Base-by-base conservation (phyloP, 2,329 filamentous ascomycete genomes). In the Didymella sp. region DNA sequence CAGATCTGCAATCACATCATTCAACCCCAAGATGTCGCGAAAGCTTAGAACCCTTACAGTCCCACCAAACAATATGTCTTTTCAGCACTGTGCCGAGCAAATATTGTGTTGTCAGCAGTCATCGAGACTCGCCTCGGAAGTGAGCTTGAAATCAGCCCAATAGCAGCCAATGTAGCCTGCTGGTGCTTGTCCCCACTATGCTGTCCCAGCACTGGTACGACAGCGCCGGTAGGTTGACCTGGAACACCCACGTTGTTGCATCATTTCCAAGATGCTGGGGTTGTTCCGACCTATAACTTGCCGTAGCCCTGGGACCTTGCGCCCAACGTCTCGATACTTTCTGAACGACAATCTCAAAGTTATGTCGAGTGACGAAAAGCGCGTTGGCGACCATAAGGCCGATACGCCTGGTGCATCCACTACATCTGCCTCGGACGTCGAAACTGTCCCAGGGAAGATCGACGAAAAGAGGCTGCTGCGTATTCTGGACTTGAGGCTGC, bases 381-480 rank as follows among this genome's bases (percentile, higher is more conserved):
- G 44, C 21, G 31, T 52, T 21, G 44, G 44, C 31, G 54, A 53
- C 19, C 42, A 48, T 13, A 57, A 64, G 33, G 56, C 61, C 9
- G 30, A 54, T 12, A 63, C 53, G 19, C 66, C 63, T 21, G 61
- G 58, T 12, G 63, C 62, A 9, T 68, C 69, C 6, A 64, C 51
- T 6, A 48, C 63, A 8, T 71, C 67, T 5, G 62, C 69, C 13
- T 70, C 67, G 0, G 72, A 75, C 30, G 22, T 74, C 13, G 70
- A 73, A 37, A 61, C 66, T 35, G 12, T 60, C 9, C 46, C 62
- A 1, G 49, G 43, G 0, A 7, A 43, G 5, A 69, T 88, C 28
- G 82, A 84, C 51, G 87, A 89, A 66, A 83, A 79, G 37, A 76
- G 78, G 0, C 74, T 90, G 2, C 65, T 90, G 6, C 78, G 86